Evolutionary conservation across 2,329 filamentous ascomycete species (phyloP), one percentile per base, ranked within the genome.

Genomic region (Trichoderma arundinaceum): DNA sequence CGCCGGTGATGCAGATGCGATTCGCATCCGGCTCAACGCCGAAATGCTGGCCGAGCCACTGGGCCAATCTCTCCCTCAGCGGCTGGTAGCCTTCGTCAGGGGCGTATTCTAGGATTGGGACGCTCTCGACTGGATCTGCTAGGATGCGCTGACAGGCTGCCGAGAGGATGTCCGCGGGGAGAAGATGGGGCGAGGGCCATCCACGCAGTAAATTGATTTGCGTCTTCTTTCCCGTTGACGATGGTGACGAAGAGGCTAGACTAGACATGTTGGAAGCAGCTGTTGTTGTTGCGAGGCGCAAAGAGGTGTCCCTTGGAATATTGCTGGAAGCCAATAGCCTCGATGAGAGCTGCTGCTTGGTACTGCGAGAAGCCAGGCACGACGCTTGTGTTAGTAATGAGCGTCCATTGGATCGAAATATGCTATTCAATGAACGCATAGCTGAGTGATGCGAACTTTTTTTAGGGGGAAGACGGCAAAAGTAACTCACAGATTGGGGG

Each of bases 1-100:
- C 94, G 51, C 93, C 92, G 0, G 91, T 92, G 74, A 97, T 89
- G 74, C 89, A 91, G 62, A 97, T 89, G 38, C 92, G 84, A 2
- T 86, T 82, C 4, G 83, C 73, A 13, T 82, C 81, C 6, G 76
- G 70, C 65, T 70, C 64, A 9, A 77, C 72, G 57, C 74, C 69
- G 74, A 92, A 94, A 72, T 89, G 89, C 0, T 73, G 71, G 1
- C 82, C 84, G 46, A 97, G 81, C 91, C 92, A 97, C 44, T 77
- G 74, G 3, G 92, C 89, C 39, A 97, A 78, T 46, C 86, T 83
- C 67, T 86, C 81, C 13, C 92, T 85, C 43, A 95, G 81, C n/a
- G 88, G 87, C 68, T 83, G 78, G 72, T 90, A 90, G 33, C 94
- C 94, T 49, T 86, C 80, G 75, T 96, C 92, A 0, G 92, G 89